Evolutionary conservation across 2,329 filamentous ascomycete species (phyloP).

Genomic region (Beauveria varroae): DNA sequence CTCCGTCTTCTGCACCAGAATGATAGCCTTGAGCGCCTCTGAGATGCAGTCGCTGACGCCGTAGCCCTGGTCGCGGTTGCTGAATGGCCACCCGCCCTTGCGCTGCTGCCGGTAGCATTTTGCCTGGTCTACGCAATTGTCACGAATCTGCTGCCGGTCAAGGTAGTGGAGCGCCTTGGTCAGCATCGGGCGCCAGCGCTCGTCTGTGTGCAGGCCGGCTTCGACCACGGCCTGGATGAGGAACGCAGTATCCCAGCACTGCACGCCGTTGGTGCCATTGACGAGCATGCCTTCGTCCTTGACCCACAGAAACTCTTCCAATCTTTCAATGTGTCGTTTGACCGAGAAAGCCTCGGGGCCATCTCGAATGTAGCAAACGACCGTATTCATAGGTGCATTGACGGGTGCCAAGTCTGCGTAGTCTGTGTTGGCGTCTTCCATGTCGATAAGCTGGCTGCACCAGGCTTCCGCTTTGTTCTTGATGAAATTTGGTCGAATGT

Average conservation of each 20-base stretch:
- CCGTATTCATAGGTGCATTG: conserved; percentile 82
- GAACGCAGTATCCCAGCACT: conserved; percentile 94
- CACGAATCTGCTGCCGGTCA: conserved; percentile 83
- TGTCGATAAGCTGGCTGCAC: conserved; percentile 74
- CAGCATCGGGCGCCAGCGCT: conserved; percentile 77
- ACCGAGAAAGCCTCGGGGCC: conserved; percentile 69
- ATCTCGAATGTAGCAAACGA: conserved; percentile 77
- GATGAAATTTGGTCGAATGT: conserved; percentile 59
- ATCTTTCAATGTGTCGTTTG: conserved; percentile 67
- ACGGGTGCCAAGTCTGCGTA: conserved; percentile 83
- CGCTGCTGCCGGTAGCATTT: conserved; percentile 82
- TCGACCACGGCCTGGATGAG: conserved; percentile 75
- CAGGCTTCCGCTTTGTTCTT: conserved; percentile 69
- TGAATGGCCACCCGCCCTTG: conserved; percentile 95
- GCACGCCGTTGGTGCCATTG: conserved; percentile 97
- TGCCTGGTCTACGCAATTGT: conserved; percentile 69
- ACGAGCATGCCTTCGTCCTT: conserved; percentile 87
- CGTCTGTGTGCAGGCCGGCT: conserved; percentile 68
- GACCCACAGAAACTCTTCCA: conserved; percentile 86
- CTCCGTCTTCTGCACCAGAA: conserved; percentile 73
- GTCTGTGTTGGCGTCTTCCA: conserved; percentile 90
- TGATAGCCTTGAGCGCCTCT: conserved; percentile 79
- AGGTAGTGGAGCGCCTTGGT: conserved; percentile 75
- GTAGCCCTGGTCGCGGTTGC: conserved; percentile 86
- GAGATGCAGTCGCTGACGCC: conserved; percentile 92